These are phyloP conservation scores for Cladosporium sp. DNA, from an alignment of 2,329 filamentous ascomycete species.

Conservation along the genomic window DNA sequence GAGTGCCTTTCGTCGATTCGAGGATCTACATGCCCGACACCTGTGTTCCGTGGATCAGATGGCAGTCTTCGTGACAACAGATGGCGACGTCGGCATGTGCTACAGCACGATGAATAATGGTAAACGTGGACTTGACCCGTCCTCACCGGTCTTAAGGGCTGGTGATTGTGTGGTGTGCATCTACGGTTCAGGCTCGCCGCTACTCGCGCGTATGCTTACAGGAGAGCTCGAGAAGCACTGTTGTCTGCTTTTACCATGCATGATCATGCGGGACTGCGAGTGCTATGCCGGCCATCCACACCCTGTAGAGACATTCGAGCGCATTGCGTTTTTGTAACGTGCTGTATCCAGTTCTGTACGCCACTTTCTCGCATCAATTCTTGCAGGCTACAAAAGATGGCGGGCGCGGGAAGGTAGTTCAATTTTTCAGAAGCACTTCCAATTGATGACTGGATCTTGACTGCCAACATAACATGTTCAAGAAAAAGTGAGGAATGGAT, in stretches of 20 bases:
- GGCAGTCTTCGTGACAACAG: neutral
- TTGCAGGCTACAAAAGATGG: too few species aligned
- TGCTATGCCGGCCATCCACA: neutral
- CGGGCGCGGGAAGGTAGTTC: too few species aligned
- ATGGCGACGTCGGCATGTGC: neutral
- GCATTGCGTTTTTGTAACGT: neutral
- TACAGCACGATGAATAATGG: neutral
- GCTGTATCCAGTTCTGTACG: neutral
- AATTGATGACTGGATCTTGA: too few species aligned
- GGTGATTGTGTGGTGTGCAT: neutral
- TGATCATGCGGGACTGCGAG: neutral
- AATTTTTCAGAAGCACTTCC: too few species aligned
- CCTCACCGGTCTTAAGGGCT: neutral
- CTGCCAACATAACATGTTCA: too few species aligned
- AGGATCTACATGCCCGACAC: neutral
- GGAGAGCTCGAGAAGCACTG: neutral
- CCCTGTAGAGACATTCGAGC: neutral
- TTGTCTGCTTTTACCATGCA: neutral
- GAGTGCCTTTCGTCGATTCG: neutral
- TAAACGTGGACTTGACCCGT: neutral
- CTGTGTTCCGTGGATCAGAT: neutral
- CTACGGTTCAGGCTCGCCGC: neutral
- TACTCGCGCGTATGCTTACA: neutral
- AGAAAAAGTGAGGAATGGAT: too few species aligned
- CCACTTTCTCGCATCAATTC: too few species aligned